Conservation (phyloP, 768 basidiomycete genomes). For the Tylopilus rubrobrunneus region DNA sequence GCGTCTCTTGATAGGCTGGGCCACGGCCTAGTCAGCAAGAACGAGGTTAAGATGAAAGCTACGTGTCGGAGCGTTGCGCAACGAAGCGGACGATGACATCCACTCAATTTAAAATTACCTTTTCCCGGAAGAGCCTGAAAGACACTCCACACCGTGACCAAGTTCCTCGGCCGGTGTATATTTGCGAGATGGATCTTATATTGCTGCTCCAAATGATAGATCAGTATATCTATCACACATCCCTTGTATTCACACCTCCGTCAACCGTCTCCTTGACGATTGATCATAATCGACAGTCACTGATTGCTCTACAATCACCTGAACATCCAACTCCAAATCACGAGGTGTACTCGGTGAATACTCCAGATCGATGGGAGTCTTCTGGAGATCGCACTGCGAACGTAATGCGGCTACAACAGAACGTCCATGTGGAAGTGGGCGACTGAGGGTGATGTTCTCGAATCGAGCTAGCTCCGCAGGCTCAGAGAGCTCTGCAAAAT, state of each 20-base stretch:
- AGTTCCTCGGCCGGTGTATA: not conserved
- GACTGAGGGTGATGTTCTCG: constrained; percentile 26
- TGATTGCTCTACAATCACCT: constrained; percentile 28
- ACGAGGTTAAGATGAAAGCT: not conserved
- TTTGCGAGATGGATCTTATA: not conserved
- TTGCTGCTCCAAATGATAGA: constrained; percentile 4
- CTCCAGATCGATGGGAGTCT: constrained; percentile 23
- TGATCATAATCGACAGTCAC: constrained; percentile 27
- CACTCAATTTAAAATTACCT: constrained; percentile 11
- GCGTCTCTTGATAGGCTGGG: not conserved
- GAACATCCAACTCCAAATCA: constrained; percentile 29
- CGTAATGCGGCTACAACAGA: constrained; percentile 20
- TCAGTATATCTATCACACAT: constrained; percentile 7
- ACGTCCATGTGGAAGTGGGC: constrained; percentile 16
- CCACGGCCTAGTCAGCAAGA: not conserved
- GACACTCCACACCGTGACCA: no score
- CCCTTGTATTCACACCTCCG: not conserved
- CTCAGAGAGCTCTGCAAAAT: constrained; percentile 23
- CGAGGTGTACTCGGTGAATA: constrained; percentile 12
- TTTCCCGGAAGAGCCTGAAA: not conserved
- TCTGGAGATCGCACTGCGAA: constrained; percentile 23
- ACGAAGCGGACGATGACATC: not conserved
- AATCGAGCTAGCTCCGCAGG: constrained; percentile 20
- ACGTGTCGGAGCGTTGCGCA: not conserved
- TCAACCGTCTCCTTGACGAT: constrained; percentile 17